Conservation (phyloP, 495 filamentous ascomycete genomes). For the Neurospora sp. region DNA sequence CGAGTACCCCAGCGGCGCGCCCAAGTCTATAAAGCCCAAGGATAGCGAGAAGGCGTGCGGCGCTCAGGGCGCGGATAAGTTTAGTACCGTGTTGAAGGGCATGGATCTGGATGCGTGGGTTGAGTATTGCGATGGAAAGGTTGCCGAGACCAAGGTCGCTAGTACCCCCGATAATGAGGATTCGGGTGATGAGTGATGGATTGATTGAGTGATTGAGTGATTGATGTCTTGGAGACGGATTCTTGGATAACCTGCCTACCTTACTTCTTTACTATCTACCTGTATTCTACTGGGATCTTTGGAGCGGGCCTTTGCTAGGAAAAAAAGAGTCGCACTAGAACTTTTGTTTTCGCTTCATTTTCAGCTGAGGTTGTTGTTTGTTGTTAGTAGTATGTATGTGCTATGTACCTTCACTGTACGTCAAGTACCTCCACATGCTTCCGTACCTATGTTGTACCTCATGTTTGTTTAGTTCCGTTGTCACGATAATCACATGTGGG, state of each 20-base stretch:
- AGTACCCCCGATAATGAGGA: neutral
- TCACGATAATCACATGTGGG: neutral
- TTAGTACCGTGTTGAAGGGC: constrained; percentile 57
- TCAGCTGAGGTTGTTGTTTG: neutral
- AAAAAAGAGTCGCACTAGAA: neutral
- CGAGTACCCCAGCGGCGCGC: constrained; percentile 49
- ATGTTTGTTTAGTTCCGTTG: neutral
- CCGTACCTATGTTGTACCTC: neutral
- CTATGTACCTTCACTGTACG: neutral
- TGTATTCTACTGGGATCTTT: neutral
- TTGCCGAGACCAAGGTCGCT: constrained; percentile 7
- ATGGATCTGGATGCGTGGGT: constrained; percentile 53
- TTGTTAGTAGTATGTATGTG: neutral
- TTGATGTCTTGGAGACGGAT: neutral
- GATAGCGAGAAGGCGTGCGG: constrained; percentile 11
- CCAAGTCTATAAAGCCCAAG: constrained; percentile 18
- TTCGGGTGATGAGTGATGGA: neutral
- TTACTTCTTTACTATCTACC: neutral
- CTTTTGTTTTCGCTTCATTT: neutral
- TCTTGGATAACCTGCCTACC: neutral
- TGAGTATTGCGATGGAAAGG: constrained; percentile 30
- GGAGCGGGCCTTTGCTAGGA: neutral
- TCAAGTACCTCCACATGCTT: neutral
- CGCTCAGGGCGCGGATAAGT: constrained; percentile 19
- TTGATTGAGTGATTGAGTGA: neutral